Base-by-base conservation (phyloP, 257 asterid genomes). In the Petunia axillaris region DNA sequence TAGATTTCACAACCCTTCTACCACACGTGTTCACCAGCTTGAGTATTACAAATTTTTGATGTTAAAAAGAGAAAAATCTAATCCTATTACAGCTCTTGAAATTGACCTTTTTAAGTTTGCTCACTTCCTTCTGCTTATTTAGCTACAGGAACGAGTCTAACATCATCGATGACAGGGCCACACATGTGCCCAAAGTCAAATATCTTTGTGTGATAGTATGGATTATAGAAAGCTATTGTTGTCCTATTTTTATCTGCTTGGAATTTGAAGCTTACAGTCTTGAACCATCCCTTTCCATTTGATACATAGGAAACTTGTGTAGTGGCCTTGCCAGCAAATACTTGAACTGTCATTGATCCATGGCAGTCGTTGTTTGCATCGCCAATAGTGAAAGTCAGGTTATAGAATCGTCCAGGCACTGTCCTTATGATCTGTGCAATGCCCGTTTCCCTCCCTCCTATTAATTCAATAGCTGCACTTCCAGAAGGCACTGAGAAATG, bases 401-500 rank as follows among this genome's bases (percentile, higher is more conserved):
- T 41, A 85, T 93, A 91, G 87, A 85, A 88, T 82, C 85, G 84
- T 14, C 88, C 55, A 6, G 82, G 43, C 8, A 60, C 59, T 3
- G 97, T 91, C 80, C 89, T 84, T 1, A 93, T 35, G 77, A 82
- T 58, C 82, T 93, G 98, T 13, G 93, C 84, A 54, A 93, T 85
- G 79, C 92, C 91, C 1, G 97, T 90, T 84, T 93, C 98, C 82
- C 97, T 87, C 50, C 97, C 98, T 57, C 96, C 97, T 5, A 93
- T 85, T 3, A 91, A 76, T 79, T 93, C 98, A 57, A 93, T 14
- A 1, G 98, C 96, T 39, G 92, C 97, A 2, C 6, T 38, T 6
- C 98, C 96, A 0, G 86, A 50, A 2, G 97, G 96, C 15, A 92
- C 96, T 14, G 50, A 78, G 89, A 93, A 93, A 74, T 93, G 90